Evolutionary conservation across 306 rosid genomes (phyloP).

Genomic region (Luffa aegyptiaca): DNA sequence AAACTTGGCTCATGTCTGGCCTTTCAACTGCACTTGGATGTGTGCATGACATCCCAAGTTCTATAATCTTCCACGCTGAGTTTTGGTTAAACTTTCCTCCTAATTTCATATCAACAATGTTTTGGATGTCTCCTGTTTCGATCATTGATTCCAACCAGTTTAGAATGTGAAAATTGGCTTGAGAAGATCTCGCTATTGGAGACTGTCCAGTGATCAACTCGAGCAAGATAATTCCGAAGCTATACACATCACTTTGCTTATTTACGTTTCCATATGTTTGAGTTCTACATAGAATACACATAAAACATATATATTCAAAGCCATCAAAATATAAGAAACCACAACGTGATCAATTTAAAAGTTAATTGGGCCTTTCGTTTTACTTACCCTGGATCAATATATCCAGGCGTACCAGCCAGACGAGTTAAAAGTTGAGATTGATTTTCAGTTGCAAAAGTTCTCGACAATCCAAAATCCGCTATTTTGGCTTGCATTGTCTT

Average conservation of each 20-base stretch:
- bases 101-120: slow-evolving; percentile 18
- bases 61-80: slow-evolving; percentile 25
- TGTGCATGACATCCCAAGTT: slow-evolving; percentile 21
- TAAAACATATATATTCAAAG: no score
- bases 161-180: slow-evolving; percentile 9
- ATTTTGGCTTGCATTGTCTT: slow-evolving; percentile 27
- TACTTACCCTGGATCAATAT: slow-evolving; percentile 39
- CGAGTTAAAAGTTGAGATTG: slow-evolving; percentile 27
- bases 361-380: no score
- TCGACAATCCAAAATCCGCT: slow-evolving; percentile 38
- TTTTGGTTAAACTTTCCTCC: slow-evolving; percentile 11
- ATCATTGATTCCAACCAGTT: slow-evolving; percentile 15
- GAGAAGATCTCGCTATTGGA: not conserved
- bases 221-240: slow-evolving; percentile 27
- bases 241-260: slow-evolving; percentile 17
- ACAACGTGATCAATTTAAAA: no score
- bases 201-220: slow-evolving; percentile 18
- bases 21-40: slow-evolving; percentile 6
- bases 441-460: slow-evolving; percentile 13
- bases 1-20: slow-evolving; percentile 19
- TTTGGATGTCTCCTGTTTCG: slow-evolving; percentile 14
- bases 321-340: not conserved
- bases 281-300: not conserved
- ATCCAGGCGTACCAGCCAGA: slow-evolving; percentile 30
- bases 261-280: not conserved